phyloP scores from a whole-genome alignment of 306 rosid genomes.

The Citrullus mucosospermus region DNA sequence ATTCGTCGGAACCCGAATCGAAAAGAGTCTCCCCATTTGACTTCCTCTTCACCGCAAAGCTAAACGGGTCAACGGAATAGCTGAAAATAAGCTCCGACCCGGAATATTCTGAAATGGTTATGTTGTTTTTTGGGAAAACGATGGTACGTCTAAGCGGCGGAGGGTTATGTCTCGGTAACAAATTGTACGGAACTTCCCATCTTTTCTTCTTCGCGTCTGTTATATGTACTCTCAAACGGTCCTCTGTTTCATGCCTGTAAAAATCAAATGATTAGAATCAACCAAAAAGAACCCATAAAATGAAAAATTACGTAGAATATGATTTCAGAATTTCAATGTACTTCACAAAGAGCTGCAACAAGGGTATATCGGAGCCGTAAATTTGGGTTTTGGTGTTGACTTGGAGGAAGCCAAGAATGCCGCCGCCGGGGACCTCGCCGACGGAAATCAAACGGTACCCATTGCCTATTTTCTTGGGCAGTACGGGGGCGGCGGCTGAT shows the following conservation, averaged over 20 bases:
- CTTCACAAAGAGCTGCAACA: constrained; percentile 67
- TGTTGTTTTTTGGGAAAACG: constrained; percentile 23
- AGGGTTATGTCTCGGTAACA: constrained; percentile 60
- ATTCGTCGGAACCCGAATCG: constrained; percentile 32
- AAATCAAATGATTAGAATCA: background rate
- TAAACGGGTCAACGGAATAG: constrained; percentile 60
- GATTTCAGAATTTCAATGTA: constrained; percentile 10
- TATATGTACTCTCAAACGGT: constrained; percentile 74
- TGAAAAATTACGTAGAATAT: background rate
- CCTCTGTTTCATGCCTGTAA: constrained; percentile 55
- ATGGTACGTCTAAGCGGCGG: constrained; percentile 31
- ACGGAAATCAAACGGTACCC: constrained; percentile 77
- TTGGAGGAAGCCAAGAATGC: constrained; percentile 54
- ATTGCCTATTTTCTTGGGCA: constrained; percentile 41
- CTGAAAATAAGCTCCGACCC: constrained; percentile 57
- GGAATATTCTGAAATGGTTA: constrained; percentile 38
- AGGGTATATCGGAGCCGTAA: constrained; percentile 74
- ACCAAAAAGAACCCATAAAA: background rate
- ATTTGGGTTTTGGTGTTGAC: constrained; percentile 31
- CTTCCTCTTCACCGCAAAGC: constrained; percentile 58
- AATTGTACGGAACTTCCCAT: constrained; percentile 88
- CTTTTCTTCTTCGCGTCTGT: constrained; percentile 63
- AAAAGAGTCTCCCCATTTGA: constrained; percentile 66
- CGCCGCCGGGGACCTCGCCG: constrained; percentile 52
- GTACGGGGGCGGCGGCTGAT: constrained; percentile 21